phyloP scores from a whole-genome alignment of 257 asterid genomes.

The Paulownia fortunei region DNA sequence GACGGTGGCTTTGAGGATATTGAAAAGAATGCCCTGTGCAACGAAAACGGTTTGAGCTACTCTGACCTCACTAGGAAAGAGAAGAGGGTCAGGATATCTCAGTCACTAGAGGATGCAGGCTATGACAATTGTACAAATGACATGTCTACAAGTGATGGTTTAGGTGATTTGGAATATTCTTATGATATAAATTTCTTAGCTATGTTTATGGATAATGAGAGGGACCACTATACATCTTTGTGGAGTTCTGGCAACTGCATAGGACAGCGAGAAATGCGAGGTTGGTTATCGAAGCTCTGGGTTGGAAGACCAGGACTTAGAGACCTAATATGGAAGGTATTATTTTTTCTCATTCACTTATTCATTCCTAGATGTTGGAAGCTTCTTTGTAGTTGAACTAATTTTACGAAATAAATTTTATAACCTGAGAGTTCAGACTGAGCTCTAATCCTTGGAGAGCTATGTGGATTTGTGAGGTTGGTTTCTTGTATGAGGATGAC shows the following conservation, averaged over 20 bases:
- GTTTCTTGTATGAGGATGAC: constrained; percentile 6
- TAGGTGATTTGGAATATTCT: constrained; percentile 57
- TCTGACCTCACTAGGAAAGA: constrained; percentile 65
- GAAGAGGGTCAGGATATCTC: constrained; percentile 62
- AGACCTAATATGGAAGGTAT: constrained; percentile 95
- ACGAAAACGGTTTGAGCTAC: constrained; percentile 47
- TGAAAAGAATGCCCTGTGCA: constrained; percentile 37
- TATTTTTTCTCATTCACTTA: constrained; percentile 27
- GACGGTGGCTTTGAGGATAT: constrained; percentile 51
- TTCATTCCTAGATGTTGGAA: constrained; percentile 28
- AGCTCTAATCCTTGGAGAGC: constrained; percentile 20
- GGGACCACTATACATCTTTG: constrained; percentile 78
- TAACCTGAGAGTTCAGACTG: constrained; percentile 11
- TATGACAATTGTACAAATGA: constrained; percentile 38
- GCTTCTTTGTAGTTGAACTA: constrained; percentile 11
- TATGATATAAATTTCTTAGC: constrained; percentile 80
- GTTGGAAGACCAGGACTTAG: constrained; percentile 68
- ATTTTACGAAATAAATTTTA: constrained; percentile 9
- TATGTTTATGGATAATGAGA: constrained; percentile 77
- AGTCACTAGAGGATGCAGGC: constrained; percentile 39
- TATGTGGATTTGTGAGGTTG: constrained; percentile 26
- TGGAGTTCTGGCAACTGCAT: constrained; percentile 92
- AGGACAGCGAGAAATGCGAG: constrained; percentile 96
- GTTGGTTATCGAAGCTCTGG: constrained; percentile 92
- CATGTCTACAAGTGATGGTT: constrained; percentile 33